A percentile compares a stretch with the other conserved stretches of the same genome.
phyloP scores from a whole-genome alignment of 1,284 basidiomycete genomes.

The Retiboletus fuscus region DNA sequence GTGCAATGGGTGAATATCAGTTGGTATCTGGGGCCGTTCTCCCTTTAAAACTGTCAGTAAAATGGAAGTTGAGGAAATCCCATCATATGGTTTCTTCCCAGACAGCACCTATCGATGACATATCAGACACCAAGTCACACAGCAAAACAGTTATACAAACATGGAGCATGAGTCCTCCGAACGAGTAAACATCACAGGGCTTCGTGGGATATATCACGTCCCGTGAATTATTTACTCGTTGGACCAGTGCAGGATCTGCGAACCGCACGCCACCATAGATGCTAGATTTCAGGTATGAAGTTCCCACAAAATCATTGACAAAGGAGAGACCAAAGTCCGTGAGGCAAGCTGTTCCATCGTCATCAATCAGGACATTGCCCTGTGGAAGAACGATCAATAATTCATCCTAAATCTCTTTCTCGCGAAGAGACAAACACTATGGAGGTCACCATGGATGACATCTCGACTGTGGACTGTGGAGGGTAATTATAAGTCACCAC shows the following conservation, averaged over 20 bases:
- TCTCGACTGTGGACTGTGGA: slow-evolving; percentile 37
- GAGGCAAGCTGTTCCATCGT: slow-evolving; percentile 40
- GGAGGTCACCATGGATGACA: slow-evolving; percentile 44
- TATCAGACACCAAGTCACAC: slow-evolving; percentile 24
- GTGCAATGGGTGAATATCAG: slow-evolving; percentile 19
- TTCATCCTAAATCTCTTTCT: neutral
- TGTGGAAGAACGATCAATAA: slow-evolving; percentile 23
- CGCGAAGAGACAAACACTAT: slow-evolving; percentile 35
- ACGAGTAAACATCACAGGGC: slow-evolving; percentile 48
- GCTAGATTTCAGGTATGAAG: slow-evolving; percentile 49
- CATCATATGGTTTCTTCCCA: slow-evolving; percentile 31
- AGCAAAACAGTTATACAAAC: slow-evolving; percentile 30
- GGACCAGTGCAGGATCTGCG: slow-evolving; percentile 52
- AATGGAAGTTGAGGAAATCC: slow-evolving; percentile 4
- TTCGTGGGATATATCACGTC: neutral
- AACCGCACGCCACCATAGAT: slow-evolving; percentile 50
- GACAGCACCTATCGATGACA: neutral
- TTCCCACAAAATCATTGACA: slow-evolving; percentile 38
- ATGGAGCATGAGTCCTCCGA: slow-evolving; percentile 47
- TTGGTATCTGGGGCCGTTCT: slow-evolving; percentile 34
- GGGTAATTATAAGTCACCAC: neutral
- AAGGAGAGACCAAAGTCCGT: slow-evolving; percentile 49
- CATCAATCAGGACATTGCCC: slow-evolving; percentile 45
- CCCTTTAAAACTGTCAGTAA: slow-evolving; percentile 23
- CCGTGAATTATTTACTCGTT: slow-evolving; percentile 9